Evolutionary conservation across 2,329 filamentous ascomycete genomes (phyloP).

Genomic region (Sarocladium kiliense): DNA sequence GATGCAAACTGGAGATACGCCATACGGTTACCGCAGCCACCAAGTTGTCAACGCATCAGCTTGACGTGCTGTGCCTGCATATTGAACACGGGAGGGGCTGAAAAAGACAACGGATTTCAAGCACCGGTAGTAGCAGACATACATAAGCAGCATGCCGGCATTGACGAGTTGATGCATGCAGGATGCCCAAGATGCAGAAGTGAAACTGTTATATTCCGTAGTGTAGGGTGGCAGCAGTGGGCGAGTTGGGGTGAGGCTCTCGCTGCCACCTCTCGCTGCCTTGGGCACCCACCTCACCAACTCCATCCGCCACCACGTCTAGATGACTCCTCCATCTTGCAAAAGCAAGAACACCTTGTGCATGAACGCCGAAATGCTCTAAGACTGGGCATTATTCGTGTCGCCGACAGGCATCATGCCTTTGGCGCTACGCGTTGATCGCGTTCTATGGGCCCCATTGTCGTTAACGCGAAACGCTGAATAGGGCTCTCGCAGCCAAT

Average conservation of each 20-base stretch:
- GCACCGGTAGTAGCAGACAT: neutral
- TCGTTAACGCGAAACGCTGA: constrained; percentile 8
- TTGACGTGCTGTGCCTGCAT: too few species aligned
- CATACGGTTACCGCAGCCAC: neutral
- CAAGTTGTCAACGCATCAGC: neutral
- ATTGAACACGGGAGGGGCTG: neutral
- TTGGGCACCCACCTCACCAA: neutral
- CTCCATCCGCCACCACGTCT: neutral
- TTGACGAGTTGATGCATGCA: neutral
- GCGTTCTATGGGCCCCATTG: neutral
- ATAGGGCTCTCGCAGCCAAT: constrained; percentile 3
- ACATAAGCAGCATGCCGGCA: neutral
- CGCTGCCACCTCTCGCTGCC: neutral
- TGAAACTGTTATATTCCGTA: neutral
- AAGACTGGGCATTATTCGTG: neutral
- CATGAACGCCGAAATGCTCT: neutral
- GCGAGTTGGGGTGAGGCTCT: neutral
- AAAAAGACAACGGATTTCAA: neutral
- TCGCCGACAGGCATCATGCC: neutral
- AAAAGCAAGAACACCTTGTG: neutral
- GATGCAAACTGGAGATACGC: too few species aligned
- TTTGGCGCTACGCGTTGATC: constrained; percentile 5
- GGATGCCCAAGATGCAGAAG: neutral
- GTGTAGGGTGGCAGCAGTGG: neutral
- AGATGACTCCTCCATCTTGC: neutral